Percentiles rank a stretch among this genome's conserved stretches.
phyloP scores from a whole-genome alignment of 2,329 filamentous ascomycete species.

The Penicillium oxalicum region DNA sequence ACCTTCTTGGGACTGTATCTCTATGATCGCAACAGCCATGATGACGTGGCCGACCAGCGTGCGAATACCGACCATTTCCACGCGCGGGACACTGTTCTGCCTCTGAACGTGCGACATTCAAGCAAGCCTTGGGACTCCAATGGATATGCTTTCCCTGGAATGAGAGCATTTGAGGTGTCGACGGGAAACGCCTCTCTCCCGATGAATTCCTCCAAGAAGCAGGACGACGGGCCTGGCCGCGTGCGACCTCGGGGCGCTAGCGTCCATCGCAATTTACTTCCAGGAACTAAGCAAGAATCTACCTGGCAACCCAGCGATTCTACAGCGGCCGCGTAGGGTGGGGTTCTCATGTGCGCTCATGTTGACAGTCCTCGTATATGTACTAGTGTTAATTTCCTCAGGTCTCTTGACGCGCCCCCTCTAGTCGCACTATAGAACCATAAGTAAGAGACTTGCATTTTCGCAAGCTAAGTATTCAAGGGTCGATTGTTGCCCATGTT shows the following conservation, averaged over 20 bases:
- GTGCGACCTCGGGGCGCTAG: conserved; percentile 37
- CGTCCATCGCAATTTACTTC: conserved; percentile 53
- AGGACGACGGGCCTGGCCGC: conserved; percentile 42
- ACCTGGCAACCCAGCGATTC: conserved; percentile 62
- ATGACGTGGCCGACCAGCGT: conserved; percentile 78
- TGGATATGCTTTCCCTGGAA: conserved; percentile 31
- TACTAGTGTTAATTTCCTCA: conserved; percentile 1
- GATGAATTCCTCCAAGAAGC: conserved; percentile 34
- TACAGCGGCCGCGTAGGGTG: conserved; percentile 16
- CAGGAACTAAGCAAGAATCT: conserved; percentile 77
- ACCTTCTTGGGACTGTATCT: conserved; percentile 92
- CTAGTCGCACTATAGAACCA: too few relatives aligned
- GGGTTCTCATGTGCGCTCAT: not conserved
- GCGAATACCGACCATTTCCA: conserved; percentile 61
- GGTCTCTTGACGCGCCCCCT: not conserved
- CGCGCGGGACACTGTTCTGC: conserved; percentile 59
- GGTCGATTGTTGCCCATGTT: too few relatives aligned
- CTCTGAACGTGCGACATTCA: conserved; percentile 47
- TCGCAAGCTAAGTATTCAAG: too few relatives aligned
- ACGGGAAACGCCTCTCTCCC: conserved; percentile 14
- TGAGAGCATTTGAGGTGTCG: conserved; percentile 17
- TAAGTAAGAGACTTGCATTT: too few relatives aligned
- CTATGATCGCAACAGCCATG: conserved; percentile 87
- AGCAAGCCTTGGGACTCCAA: conserved; percentile 34
- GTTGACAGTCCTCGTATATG: not conserved